Evolutionary conservation across 768 basidiomycete genomes (phyloP).

Genomic region (Tylopilus balloui): DNA sequence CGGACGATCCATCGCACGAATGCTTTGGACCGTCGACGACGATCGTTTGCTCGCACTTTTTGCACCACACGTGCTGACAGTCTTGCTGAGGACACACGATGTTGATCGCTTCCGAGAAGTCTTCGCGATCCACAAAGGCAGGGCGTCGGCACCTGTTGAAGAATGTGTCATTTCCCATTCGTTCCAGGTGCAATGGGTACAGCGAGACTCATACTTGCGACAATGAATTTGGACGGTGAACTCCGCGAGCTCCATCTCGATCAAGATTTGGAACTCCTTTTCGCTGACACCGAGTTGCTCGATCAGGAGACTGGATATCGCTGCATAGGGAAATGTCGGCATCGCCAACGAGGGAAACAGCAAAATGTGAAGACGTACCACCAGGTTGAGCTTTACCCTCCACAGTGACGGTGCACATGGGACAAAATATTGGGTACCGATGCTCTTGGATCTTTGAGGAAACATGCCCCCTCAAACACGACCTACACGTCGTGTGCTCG

Average conservation of each 20-base stretch:
- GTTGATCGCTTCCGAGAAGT: conserved; percentile 37
- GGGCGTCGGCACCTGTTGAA: conserved; percentile 44
- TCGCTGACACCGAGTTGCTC: conserved; percentile 44
- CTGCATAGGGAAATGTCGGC: conserved; percentile 22
- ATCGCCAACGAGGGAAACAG: not conserved
- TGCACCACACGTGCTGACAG: conserved; percentile 59
- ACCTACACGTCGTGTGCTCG: conserved; percentile 49
- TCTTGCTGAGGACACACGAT: conserved; percentile 46
- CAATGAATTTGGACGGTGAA: conserved; percentile 47
- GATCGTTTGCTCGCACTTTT: conserved; percentile 46
- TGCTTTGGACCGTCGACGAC: conserved; percentile 38
- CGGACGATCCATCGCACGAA: conserved; percentile 56
- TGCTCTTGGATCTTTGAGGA: conserved; percentile 45
- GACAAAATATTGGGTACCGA: conserved; percentile 59
- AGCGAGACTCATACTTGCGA: conserved; percentile 39
- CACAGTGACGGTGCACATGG: conserved; percentile 41
- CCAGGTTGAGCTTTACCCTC: conserved; percentile 23
- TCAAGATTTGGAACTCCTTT: conserved; percentile 37
- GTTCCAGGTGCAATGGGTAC: not conserved
- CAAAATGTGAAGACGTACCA: conserved; percentile 25
- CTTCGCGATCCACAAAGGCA: conserved; percentile 47
- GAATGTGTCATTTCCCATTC: not conserved
- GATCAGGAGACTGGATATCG: conserved; percentile 38
- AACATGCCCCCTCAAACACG: conserved; percentile 44
- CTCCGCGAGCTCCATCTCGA: conserved; percentile 44